Conservation (phyloP, 257 asterid genomes). For the Haberlea rhodopensis region DNA sequence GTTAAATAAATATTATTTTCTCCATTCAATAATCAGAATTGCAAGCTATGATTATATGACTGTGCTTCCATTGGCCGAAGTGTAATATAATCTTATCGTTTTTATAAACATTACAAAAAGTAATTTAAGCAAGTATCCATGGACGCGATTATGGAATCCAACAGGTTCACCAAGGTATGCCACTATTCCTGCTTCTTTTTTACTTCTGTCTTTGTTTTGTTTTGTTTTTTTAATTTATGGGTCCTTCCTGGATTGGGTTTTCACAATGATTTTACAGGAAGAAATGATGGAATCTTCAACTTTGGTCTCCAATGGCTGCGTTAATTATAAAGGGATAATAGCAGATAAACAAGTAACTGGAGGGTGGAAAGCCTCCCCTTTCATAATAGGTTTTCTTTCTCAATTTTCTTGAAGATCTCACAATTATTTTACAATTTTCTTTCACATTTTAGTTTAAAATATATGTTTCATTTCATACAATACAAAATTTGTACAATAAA, state of each 20-base stretch:
- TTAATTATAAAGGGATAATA: slow-evolving; percentile 55
- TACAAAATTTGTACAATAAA: no score
- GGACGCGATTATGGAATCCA: slow-evolving; percentile 12
- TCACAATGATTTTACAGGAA: no score
- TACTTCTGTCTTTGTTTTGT: background rate
- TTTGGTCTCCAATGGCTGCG: slow-evolving; percentile 59
- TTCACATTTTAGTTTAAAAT: no score
- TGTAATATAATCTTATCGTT: background rate
- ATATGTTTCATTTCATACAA: no score
- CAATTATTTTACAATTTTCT: no score
- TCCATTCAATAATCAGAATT: background rate
- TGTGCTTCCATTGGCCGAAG: background rate
- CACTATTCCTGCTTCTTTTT: background rate
- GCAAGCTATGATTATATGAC: no score
- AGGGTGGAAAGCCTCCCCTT: slow-evolving; percentile 84
- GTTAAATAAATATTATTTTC: no score
- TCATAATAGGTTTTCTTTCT: slow-evolving; percentile 69
- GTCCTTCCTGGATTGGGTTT: background rate
- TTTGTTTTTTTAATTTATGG: background rate
- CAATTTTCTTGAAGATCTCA: background rate
- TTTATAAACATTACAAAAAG: background rate
- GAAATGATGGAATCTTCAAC: slow-evolving; percentile 21
- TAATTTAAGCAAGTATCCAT: background rate
- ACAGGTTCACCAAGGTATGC: background rate
- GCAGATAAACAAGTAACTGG: slow-evolving; percentile 59